phyloP scores from a whole-genome alignment of 2,329 filamentous ascomycete species.

The Aureobasidium sp. region DNA sequence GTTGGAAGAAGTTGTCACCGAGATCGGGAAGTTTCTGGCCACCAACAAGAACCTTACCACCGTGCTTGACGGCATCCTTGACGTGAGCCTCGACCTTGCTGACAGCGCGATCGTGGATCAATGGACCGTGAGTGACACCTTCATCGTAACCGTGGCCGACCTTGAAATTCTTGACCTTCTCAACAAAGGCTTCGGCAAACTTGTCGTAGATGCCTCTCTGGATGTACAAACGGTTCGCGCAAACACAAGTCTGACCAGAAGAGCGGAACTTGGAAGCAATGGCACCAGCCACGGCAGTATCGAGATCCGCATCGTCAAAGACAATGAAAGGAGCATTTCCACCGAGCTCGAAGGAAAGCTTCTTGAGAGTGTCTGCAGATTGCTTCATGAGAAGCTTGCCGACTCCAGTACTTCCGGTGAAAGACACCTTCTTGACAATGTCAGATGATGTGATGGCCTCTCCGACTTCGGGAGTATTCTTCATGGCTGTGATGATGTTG shows the following conservation, averaged over 20 bases:
- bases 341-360: conserved; percentile 80
- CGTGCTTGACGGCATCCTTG: conserved; percentile 45
- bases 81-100: conserved; percentile 73
- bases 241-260: conserved; percentile 90
- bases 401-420: conserved; percentile 67
- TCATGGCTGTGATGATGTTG: conserved; percentile 72
- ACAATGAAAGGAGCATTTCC: conserved; percentile 96
- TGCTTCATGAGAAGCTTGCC: conserved; percentile 82
- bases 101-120: conserved; percentile 78
- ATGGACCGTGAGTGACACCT: conserved; percentile 66
- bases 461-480: conserved; percentile 75
- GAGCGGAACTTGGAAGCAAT: conserved; percentile 86
- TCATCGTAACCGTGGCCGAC: conserved; percentile 66
- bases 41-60: too few relatives aligned
- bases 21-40: too few relatives aligned
- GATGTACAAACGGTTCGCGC: conserved; percentile 67
- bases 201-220: conserved; percentile 69
- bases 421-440: conserved; percentile 79
- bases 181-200: conserved; percentile 60
- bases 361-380: conserved; percentile 73
- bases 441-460: conserved; percentile 66
- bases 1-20: conserved; percentile 70
- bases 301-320: conserved; percentile 85
- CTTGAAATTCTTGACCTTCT: conserved; percentile 64
- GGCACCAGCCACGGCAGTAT: conserved; percentile 72